These are phyloP conservation scores for Anthoceros angustus DNA, from an alignment of 225 moss, liverwort and hornwort species.

Conservation along the genomic window DNA sequence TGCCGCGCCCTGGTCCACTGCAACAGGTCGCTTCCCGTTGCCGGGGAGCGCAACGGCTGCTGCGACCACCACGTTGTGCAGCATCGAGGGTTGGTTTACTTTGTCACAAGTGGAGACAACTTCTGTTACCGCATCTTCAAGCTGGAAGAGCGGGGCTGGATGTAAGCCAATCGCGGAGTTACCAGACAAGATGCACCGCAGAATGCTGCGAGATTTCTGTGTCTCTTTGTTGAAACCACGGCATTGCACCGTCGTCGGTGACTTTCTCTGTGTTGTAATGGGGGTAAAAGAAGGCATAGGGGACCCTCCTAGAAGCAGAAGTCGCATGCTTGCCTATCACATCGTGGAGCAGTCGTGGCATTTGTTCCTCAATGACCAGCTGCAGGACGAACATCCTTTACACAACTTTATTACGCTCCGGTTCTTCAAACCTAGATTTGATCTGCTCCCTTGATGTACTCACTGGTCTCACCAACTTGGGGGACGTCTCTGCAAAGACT, in stretches of 20 bases:
- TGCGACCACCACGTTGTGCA: constrained; percentile 2
- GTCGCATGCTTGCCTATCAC: neutral
- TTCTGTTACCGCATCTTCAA: neutral
- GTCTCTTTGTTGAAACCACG: neutral
- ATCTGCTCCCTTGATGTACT: neutral
- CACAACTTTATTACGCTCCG: neutral
- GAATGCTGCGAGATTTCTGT: neutral
- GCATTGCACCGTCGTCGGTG: neutral
- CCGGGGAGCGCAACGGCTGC: neutral
- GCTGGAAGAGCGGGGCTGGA: constrained; percentile 1
- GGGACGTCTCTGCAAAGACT: neutral
- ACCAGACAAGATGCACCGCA: neutral
- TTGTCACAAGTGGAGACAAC: constrained; percentile 4
- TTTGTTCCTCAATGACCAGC: neutral
- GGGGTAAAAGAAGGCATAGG: neutral
- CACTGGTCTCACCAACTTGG: neutral
- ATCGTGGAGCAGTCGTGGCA: constrained; percentile 3
- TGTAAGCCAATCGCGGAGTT: neutral
- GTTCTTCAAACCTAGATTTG: neutral
- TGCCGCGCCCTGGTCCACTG: neutral
- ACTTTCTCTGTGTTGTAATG: neutral
- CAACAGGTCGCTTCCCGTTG: constrained; percentile 1
- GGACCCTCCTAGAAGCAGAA: neutral
- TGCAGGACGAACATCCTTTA: neutral
- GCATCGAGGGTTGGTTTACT: neutral